phyloP scores from a whole-genome alignment of 768 basidiomycete species.

The Rhodotorula graminis region DNA sequence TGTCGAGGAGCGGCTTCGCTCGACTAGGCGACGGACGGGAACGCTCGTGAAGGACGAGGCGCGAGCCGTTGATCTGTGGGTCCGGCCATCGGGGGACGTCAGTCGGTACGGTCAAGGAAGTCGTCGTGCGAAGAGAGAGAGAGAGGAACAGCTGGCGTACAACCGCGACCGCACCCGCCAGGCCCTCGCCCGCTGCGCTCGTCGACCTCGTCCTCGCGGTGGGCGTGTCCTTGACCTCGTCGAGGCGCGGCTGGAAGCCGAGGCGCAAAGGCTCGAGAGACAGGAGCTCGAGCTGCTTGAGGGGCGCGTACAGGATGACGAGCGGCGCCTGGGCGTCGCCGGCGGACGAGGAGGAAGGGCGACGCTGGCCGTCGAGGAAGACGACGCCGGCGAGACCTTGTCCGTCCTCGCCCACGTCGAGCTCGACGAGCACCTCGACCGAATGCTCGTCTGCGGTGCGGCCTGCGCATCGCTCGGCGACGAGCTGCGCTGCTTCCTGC shows the following conservation, averaged over 20 bases:
- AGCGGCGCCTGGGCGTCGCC: too few relatives aligned
- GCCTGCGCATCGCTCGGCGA: background rate
- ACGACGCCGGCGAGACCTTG: background rate
- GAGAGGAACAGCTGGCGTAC: background rate
- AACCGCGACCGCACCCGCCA: background rate
- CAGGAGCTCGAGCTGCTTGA: conserved; percentile 58
- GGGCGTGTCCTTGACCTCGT: too few relatives aligned
- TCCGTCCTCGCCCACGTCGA: background rate
- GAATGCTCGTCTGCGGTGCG: background rate
- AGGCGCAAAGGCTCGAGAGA: conserved; percentile 51
- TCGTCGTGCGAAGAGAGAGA: background rate
- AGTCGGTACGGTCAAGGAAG: too few relatives aligned
- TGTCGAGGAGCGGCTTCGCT: background rate
- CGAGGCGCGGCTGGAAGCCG: conserved; percentile 26
- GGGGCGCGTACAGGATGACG: conserved; percentile 57
- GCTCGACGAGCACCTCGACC: background rate
- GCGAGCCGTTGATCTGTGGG: background rate
- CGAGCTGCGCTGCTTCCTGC: background rate
- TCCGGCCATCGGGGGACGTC: too few relatives aligned
- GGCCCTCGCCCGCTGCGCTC: too few relatives aligned
- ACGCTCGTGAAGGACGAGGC: background rate
- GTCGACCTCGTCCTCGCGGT: too few relatives aligned
- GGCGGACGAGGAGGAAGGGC: too few relatives aligned
- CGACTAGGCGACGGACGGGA: too few relatives aligned
- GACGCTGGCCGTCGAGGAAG: background rate